Percentiles rank a stretch among this genome's conserved stretches.
Conservation (phyloP, 495 filamentous ascomycete genomes). For the Xylaria flabelliformis region DNA sequence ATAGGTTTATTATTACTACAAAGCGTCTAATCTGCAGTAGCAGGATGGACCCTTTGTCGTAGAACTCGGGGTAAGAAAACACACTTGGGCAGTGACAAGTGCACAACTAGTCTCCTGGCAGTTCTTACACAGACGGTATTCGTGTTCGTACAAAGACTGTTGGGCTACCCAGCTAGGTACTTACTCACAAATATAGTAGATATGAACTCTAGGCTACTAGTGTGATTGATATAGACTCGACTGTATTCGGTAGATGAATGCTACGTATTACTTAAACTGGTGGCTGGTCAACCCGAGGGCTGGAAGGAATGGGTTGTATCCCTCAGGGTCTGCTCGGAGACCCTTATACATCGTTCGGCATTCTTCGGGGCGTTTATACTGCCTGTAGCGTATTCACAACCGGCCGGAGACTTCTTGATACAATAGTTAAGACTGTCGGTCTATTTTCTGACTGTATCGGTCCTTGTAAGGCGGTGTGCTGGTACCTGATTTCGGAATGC, state of each 20-base stretch:
- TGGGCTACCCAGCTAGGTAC: background rate
- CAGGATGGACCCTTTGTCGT: background rate
- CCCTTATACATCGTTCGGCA: background rate
- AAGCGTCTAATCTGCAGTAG: background rate
- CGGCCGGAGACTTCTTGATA: background rate
- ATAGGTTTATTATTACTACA: constrained; percentile 1
- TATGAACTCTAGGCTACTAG: background rate
- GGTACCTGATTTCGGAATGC: constrained; percentile 13
- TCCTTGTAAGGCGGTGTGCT: constrained; percentile 8
- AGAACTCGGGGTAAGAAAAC: background rate
- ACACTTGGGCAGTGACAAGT: background rate
- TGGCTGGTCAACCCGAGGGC: background rate
- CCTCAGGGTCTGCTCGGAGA: background rate
- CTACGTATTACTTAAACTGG: background rate
- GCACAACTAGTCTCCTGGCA: background rate
- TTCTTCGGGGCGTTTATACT: background rate
- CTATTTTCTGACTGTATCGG: constrained; percentile 22
- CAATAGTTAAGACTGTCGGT: constrained; percentile 5
- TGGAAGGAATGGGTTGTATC: background rate
- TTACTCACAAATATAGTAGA: background rate
- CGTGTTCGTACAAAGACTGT: background rate
- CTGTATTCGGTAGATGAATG: background rate
- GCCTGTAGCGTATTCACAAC: background rate
- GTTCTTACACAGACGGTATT: background rate
- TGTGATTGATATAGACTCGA: background rate